These are phyloP conservation scores for Ceratobasidium sp. DNA, from an alignment of 1,284 basidiomycete genomes.

Conservation along the genomic window DNA sequence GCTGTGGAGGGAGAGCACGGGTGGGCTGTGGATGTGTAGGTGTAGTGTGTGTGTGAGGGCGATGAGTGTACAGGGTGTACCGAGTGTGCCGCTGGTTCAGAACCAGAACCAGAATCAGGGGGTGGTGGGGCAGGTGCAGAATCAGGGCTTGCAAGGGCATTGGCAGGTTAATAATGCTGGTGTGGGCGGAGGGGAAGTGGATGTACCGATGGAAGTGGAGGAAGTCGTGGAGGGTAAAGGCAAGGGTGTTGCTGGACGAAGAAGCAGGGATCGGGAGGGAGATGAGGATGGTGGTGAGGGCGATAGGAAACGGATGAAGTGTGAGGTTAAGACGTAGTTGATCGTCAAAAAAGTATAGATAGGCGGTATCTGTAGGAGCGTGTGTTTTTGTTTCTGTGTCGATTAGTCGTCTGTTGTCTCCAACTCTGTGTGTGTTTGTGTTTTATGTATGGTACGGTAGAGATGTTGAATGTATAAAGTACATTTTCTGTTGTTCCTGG, in stretches of 20 bases:
- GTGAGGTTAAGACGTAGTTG: background rate
- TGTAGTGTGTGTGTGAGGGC: constrained; percentile 12
- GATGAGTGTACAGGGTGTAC: constrained; percentile 25
- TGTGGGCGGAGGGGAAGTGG: constrained; percentile 1
- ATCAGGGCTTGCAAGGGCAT: background rate
- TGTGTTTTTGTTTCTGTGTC: constrained; percentile 14
- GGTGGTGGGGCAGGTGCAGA: too few species aligned
- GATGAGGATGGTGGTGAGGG: constrained; percentile 8
- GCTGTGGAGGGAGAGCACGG: constrained; percentile 19
- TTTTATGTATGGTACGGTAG: constrained; percentile 28
- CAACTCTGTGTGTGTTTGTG: background rate
- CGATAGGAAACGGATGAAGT: constrained; percentile 25
- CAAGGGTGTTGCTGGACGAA: constrained; percentile 29
- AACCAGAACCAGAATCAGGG: background rate
- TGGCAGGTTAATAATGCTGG: background rate
- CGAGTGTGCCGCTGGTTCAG: background rate
- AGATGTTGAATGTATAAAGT: constrained; percentile 14
- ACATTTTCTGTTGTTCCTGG: too few species aligned
- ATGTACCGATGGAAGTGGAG: constrained; percentile 21
- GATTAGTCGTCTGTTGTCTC: constrained; percentile 16
- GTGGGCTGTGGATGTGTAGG: constrained; percentile 32
- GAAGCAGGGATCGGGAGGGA: constrained; percentile 22
- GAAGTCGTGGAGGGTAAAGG: constrained; percentile 21
- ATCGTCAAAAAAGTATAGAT: background rate
- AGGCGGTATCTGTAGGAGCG: background rate